Conservation (phyloP, 2,329 filamentous ascomycete species). For the Rhytidhysteron rufulum region DNA sequence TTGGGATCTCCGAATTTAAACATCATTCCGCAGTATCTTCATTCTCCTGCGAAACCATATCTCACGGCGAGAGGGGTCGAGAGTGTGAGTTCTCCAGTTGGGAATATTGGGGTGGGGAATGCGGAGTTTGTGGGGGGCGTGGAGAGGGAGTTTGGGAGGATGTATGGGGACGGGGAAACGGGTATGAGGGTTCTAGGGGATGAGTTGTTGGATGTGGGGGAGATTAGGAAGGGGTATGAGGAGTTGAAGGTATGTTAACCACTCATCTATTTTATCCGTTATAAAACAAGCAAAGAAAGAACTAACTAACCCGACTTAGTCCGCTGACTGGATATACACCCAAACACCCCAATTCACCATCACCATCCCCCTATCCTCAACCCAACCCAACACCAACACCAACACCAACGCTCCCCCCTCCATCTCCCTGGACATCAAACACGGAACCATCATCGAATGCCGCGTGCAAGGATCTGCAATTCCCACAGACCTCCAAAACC, state of each 20-base stretch:
- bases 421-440: constrained; percentile 42
- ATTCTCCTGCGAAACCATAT: constrained; percentile 71
- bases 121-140: constrained; percentile 43
- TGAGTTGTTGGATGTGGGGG: constrained; percentile 46
- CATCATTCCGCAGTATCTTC: constrained; percentile 65
- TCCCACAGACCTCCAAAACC: constrained; percentile 13
- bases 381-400: constrained; percentile 1
- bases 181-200: constrained; percentile 51
- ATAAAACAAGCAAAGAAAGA: neutral
- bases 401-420: constrained; percentile 7
- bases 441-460: constrained; percentile 52
- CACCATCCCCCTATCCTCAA: constrained; percentile 45
- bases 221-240: constrained; percentile 58
- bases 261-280: neutral
- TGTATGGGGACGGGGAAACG: constrained; percentile 56
- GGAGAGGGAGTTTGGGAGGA: constrained; percentile 56
- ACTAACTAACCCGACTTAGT: constrained; percentile 44
- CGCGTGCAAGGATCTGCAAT: constrained; percentile 26
- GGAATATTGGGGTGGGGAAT: constrained; percentile 65
- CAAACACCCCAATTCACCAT: constrained; percentile 85
- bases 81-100: constrained; percentile 80
- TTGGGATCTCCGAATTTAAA: constrained; percentile 71
- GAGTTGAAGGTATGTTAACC: constrained; percentile 55
- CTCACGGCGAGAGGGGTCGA: constrained; percentile 83
- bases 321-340: constrained; percentile 71